phyloP scores from a whole-genome alignment of 116 monocot genomes.

The Iris pallida region DNA sequence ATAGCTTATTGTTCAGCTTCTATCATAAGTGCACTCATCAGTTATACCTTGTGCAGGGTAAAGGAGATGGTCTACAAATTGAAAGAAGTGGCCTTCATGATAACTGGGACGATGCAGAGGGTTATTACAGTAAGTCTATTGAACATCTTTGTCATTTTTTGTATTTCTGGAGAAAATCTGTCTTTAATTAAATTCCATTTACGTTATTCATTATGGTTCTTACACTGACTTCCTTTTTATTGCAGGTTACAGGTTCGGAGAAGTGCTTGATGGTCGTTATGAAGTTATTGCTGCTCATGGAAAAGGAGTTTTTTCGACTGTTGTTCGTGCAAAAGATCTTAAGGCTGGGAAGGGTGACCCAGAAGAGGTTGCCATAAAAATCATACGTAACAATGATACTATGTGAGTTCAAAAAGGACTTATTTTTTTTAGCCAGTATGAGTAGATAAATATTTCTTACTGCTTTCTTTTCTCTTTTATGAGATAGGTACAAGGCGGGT shows the following conservation, averaged over 20 bases:
- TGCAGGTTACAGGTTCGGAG: slow-evolving; percentile 82
- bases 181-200: too few species aligned
- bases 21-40: not conserved
- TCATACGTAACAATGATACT: slow-evolving; percentile 97
- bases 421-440: not conserved
- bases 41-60: slow-evolving; percentile 37
- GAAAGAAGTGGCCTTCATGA: slow-evolving; percentile 80
- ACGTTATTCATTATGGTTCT: slow-evolving; percentile 37
- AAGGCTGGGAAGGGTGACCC: slow-evolving; percentile 78
- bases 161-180: slow-evolving; percentile 29
- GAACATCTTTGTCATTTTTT: not conserved
- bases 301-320: slow-evolving; percentile 98
- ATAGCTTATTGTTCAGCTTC: not conserved
- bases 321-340: slow-evolving; percentile 99
- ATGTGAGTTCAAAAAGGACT: slow-evolving; percentile 48
- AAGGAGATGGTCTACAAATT: slow-evolving; percentile 59
- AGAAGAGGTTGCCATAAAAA: slow-evolving; percentile 96
- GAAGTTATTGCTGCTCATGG: slow-evolving; percentile 98
- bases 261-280: slow-evolving; percentile 92
- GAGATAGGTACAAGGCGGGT: slow-evolving; percentile 85
- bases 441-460: not conserved
- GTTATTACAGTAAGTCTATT: slow-evolving; percentile 84
- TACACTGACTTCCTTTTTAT: slow-evolving; percentile 35
- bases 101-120: slow-evolving; percentile 99
- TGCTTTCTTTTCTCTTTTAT: slow-evolving; percentile 1